These are phyloP conservation scores for Penicillium sp. DNA, from an alignment of 2,329 filamentous ascomycete genomes.

Conservation along the genomic window DNA sequence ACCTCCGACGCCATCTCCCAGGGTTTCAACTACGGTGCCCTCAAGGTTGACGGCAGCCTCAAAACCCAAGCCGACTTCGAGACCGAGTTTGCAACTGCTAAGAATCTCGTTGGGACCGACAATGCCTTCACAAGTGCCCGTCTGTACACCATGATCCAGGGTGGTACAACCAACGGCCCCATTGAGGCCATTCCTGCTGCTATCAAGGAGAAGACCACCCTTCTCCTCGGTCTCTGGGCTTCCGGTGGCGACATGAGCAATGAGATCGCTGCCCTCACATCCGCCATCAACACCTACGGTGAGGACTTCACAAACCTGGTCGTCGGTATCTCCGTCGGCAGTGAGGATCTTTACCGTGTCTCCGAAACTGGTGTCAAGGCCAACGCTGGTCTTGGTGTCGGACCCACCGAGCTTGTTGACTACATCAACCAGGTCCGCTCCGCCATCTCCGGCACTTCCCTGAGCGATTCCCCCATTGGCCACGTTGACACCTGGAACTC, in stretches of 20 bases:
- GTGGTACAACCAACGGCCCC: slow-evolving; percentile 59
- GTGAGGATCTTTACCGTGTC: slow-evolving; percentile 80
- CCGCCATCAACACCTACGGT: slow-evolving; percentile 68
- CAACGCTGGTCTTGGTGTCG: slow-evolving; percentile 60
- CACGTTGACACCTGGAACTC: slow-evolving; percentile 90
- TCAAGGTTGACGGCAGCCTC: slow-evolving; percentile 39
- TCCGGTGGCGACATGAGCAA: slow-evolving; percentile 70
- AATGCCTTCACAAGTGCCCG: slow-evolving; percentile 47
- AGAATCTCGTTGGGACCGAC: slow-evolving; percentile 39
- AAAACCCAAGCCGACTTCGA: slow-evolving; percentile 45
- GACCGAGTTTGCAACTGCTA: slow-evolving; percentile 46
- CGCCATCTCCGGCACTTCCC: slow-evolving; percentile 60
- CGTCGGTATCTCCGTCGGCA: slow-evolving; percentile 80
- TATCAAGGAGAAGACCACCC: slow-evolving; percentile 71
- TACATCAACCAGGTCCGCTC: slow-evolving; percentile 70
- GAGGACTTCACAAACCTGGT: slow-evolving; percentile 56
- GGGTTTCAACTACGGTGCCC: slow-evolving; percentile 51
- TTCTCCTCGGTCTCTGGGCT: slow-evolving; percentile 82
- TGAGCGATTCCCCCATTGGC: slow-evolving; percentile 59
- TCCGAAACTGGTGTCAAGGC: slow-evolving; percentile 67
- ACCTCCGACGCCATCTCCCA: slow-evolving; percentile 38
- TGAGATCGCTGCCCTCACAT: slow-evolving; percentile 69
- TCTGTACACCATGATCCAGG: slow-evolving; percentile 61
- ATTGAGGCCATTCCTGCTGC: slow-evolving; percentile 78
- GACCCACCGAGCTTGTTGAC: slow-evolving; percentile 59